Base-by-base conservation (phyloP, 1,284 basidiomycete species). In the Trametes versicolor region DNA sequence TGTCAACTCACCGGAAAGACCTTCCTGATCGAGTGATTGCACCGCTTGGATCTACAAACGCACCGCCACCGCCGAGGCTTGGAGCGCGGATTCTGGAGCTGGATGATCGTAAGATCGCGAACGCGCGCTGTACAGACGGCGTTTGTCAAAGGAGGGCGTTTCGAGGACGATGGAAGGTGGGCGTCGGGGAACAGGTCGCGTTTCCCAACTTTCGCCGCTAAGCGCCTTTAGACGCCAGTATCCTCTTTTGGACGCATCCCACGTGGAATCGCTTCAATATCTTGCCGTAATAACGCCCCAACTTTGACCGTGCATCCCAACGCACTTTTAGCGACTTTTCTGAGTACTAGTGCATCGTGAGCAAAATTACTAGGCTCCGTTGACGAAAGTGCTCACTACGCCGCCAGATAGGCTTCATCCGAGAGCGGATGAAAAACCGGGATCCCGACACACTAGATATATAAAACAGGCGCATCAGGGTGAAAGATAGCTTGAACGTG, bases 41-140 rank as follows among this genome's bases (percentile, higher is more conserved):
- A 63, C 61, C 34, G 58, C 62, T 63, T 60, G 61, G 65, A 63
- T 60, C 65, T n/a, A 60, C 65, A 63, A 63, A 63, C 58, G 51
- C 65, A 66, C 65, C 29, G 65, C 65, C 65, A 63, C 65, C 53
- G n/a, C 36, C 12, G 37, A 6, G 4, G 29, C 23, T 17, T 32
- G 17, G 41, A n/a, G 41, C 41, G 17, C 41, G 41, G 6, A 19
- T 43, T 43, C 12, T 17, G 41, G 19, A 17, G 41, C n/a, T 17
- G 39, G 39, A 41, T 15, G 19, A 17, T 17, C 37, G 2, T 12
- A 39, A 39, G 15, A 39, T 8, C 15, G 15, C 15, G 17, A 21
- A 10, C 34, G 37, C 34, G 36, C 36, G n/a, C 36, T 39, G 12
- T 5, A 48, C 9, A 48, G 45, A 13, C 32, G 50, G 27, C n/a